These are phyloP conservation scores for Xylaria digitata DNA, from an alignment of 2,329 filamentous ascomycete species.

Conservation along the genomic window DNA sequence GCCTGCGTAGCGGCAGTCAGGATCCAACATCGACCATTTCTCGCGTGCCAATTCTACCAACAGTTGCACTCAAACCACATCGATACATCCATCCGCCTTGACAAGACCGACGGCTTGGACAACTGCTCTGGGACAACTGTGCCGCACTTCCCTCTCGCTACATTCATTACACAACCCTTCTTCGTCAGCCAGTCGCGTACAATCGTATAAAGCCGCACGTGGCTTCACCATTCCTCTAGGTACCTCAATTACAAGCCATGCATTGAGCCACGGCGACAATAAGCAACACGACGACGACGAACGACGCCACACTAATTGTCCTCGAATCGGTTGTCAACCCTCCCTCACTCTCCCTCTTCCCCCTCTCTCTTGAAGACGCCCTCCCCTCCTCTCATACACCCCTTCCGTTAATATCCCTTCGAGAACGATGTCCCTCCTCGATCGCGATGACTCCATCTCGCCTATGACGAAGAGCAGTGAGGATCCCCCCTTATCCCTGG, in stretches of 20 bases:
- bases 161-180: no score
- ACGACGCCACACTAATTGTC: conserved; percentile 2
- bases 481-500: conserved; percentile 42
- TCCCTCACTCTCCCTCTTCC: background rate
- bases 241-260: background rate
- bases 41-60: background rate
- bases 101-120: background rate
- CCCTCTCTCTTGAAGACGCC: background rate
- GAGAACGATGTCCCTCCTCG: conserved; percentile 42
- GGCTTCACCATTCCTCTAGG: background rate
- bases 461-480: conserved; percentile 51
- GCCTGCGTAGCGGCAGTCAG: background rate
- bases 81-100: background rate
- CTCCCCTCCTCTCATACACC: background rate
- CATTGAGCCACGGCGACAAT: conserved; percentile 1
- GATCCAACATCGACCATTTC: background rate
- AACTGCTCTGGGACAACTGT: background rate
- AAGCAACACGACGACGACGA: background rate
- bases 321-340: background rate
- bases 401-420: background rate
- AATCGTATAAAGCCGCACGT: no score
- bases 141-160: no score
- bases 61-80: background rate
- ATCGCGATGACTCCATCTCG: conserved; percentile 51
- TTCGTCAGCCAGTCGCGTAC: no score